Base-by-base conservation (phyloP, 169 alveolate genomes). In the Eimeria necatrix region DNA sequence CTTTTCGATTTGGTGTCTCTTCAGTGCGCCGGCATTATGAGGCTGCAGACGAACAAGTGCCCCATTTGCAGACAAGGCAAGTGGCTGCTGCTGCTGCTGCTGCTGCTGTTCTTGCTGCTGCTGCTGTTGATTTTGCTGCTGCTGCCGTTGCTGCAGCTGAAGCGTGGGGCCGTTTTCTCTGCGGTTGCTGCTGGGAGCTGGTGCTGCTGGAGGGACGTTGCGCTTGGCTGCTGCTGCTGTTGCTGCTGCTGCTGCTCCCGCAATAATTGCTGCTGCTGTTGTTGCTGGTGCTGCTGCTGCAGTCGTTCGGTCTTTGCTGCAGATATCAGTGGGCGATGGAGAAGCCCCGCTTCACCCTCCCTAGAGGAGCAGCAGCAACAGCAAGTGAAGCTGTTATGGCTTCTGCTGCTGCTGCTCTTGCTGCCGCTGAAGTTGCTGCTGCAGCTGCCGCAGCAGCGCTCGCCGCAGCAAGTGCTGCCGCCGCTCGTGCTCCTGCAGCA, bases 31-130 rank as follows among this genome's bases (percentile, higher is more conserved):
- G 95, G 95, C 91, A 92, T 95, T 59, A 95, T 96, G 83, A 89
- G 97, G 90, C 95, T 95, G 95, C 97, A 96, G 73, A 96, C 97
- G 83, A 95, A 96, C 78, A 96, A 87, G 64, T 96, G 98, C 91
- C 98, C 98, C 41, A 96, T 96, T 32, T 96, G 98, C 61, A 68
- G 98, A 52, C 96, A 96, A 94, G 96, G 97, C 93, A 95, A 80
- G 87, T 10, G 12, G 4, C 49, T 51, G 59, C 56, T 49, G 46
- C 12, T 80, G 70, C 64, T 80, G 73, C 70, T 80, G 76, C 76
- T 68, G 76, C 76, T 22, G 78, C 18, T 68, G 48, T n/a, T 68
- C n/a, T 5, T 16, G 78, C 18, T 20, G 41, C 78, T n/a, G 78
- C 48, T 68, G 48, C 76, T n/a, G 48, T 18, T 7, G 76, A 12